Conservation (phyloP, 73 alveolate genomes). For the Tetrahymena malaccensis region DNA sequence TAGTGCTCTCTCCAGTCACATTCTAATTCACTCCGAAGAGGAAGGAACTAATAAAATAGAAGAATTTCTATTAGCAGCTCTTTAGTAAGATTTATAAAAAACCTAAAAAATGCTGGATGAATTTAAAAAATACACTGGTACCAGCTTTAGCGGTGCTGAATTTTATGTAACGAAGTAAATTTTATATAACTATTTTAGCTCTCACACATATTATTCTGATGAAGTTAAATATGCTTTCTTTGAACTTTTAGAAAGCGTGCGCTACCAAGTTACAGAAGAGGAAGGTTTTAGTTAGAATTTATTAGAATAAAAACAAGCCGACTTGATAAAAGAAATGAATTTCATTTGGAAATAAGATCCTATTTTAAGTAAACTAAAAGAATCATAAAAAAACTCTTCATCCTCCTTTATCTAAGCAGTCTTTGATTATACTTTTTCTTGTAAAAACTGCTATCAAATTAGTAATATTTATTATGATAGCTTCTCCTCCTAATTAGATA, state of each 20-base stretch:
- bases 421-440: background rate
- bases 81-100: background rate
- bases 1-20: background rate
- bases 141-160: background rate
- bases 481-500: background rate
- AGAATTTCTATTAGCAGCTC: background rate
- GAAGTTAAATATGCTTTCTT: background rate
- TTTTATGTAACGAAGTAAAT: background rate
- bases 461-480: background rate
- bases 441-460: background rate
- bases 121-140: background rate
- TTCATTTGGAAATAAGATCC: background rate
- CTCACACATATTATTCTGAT: background rate
- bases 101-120: background rate
- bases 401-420: background rate
- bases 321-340: background rate
- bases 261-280: background rate
- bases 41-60: background rate
- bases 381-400: background rate
- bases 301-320: background rate
- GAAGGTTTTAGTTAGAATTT: background rate
- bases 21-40: background rate
- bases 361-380: background rate
- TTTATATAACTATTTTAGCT: background rate
- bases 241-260: background rate